phyloP scores from a whole-genome alignment of 306 rosid species.

The Cercis canadensis region DNA sequence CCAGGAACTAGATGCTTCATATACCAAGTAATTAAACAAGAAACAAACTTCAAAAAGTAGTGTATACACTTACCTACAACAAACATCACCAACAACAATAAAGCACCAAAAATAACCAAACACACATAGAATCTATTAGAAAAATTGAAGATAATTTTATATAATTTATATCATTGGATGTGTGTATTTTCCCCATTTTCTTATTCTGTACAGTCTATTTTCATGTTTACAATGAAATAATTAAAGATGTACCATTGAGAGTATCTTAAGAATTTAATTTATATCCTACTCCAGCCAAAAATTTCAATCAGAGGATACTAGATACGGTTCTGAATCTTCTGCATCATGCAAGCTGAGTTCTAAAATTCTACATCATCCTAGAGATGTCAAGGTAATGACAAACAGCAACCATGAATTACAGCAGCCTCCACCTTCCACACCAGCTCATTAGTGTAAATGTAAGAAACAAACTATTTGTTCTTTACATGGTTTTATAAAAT shows the following conservation, averaged over 20 bases:
- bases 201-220: background rate
- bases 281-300: conserved; percentile 5
- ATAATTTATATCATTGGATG: background rate
- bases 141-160: conserved; percentile 5
- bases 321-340: conserved; percentile 11
- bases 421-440: background rate
- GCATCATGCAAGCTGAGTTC: conserved; percentile 1
- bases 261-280: conserved; percentile 4
- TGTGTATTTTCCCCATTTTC: background rate
- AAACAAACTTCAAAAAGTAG: conserved; percentile 21
- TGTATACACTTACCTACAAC: conserved; percentile 24
- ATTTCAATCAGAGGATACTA: conserved; percentile 15
- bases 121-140: background rate
- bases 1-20: background rate
- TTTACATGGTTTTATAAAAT: conserved; percentile 3
- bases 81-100: background rate
- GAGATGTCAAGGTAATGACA: conserved; percentile 13
- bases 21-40: conserved; percentile 8
- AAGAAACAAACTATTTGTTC: conserved; percentile 18
- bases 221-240: background rate
- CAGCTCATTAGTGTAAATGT: background rate
- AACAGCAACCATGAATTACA: conserved; percentile 19
- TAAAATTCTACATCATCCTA: conserved; percentile 14
- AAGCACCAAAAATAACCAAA: background rate
- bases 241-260: background rate